Evolutionary conservation across 2,329 filamentous ascomycete genomes (phyloP).

Genomic region (Chlorencoelia australis): DNA sequence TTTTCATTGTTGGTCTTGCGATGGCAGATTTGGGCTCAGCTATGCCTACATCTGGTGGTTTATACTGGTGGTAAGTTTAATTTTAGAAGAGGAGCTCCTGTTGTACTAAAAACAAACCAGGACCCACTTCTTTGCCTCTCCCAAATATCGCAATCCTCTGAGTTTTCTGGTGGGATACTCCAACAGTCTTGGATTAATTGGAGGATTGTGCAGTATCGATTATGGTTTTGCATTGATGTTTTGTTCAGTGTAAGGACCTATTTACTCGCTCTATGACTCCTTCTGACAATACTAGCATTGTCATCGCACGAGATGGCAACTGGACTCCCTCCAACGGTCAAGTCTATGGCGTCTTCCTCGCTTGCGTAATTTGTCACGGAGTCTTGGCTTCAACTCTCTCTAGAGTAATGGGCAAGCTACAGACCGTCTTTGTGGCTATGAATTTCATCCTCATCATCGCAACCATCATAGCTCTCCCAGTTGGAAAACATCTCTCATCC

Average conservation of each 20-base stretch:
- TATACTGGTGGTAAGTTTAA: slow-evolving; percentile 36
- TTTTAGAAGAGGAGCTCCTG: background rate
- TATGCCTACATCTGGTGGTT: slow-evolving; percentile 48
- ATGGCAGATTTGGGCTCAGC: slow-evolving; percentile 44
- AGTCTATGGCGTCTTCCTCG: slow-evolving; percentile 48
- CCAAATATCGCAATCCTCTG: slow-evolving; percentile 44
- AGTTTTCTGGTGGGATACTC: slow-evolving; percentile 51
- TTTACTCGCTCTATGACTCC: background rate
- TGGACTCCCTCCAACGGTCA: slow-evolving; percentile 46
- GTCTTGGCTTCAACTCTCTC: slow-evolving; percentile 41
- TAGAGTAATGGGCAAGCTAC: slow-evolving; percentile 48
- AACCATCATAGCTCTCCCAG: slow-evolving; percentile 46
- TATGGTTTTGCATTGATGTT: slow-evolving; percentile 47
- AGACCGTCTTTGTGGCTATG: slow-evolving; percentile 43
- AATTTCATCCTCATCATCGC: slow-evolving; percentile 46
- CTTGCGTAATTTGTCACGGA: slow-evolving; percentile 42
- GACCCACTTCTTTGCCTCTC: slow-evolving; percentile 47
- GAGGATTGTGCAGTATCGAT: slow-evolving; percentile 51
- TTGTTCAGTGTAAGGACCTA: slow-evolving; percentile 36
- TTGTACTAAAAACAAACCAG: slow-evolving; percentile 28
- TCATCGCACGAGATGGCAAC: slow-evolving; percentile 43
- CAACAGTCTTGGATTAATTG: slow-evolving; percentile 50
- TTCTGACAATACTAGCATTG: slow-evolving; percentile 30
- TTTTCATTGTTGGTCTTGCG: slow-evolving; percentile 48
- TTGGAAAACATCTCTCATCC: slow-evolving; percentile 31